Conservation (phyloP, 345 rosid species). For the Pugionium cornutum region DNA sequence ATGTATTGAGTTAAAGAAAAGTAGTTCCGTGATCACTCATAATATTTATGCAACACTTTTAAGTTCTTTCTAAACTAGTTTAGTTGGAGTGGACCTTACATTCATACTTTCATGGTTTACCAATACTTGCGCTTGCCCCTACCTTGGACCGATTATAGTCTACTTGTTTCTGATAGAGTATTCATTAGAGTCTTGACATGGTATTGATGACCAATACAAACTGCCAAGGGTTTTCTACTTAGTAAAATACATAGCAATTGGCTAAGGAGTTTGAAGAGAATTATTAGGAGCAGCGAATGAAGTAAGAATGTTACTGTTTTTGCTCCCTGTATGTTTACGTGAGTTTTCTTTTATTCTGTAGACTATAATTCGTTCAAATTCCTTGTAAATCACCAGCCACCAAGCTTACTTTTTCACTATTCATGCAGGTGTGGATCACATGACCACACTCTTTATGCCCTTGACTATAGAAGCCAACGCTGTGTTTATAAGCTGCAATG, state of each 20-base stretch:
- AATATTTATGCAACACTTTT: background rate
- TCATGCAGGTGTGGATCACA: conserved; percentile 91
- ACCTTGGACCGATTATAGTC: background rate
- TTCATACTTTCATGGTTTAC: conserved; percentile 7
- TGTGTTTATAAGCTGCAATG: conserved; percentile 73
- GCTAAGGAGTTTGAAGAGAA: conserved; percentile 10
- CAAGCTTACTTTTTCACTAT: conserved; percentile 21
- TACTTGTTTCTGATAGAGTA: background rate
- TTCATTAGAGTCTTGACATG: conserved; percentile 5
- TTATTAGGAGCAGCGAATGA: conserved; percentile 13
- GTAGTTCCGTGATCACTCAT: conserved; percentile 6
- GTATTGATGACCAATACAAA: conserved; percentile 2
- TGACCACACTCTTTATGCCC: conserved; percentile 83
- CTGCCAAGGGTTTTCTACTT: background rate
- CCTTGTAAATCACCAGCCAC: conserved; percentile 12
- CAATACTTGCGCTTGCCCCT: background rate
- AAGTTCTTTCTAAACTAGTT: background rate
- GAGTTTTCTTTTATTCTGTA: conserved; percentile 1
- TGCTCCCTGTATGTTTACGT: conserved; percentile 9
- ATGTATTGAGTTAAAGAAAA: background rate
- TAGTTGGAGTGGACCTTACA: conserved; percentile 1
- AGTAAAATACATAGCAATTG: background rate
- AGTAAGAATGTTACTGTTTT: conserved; percentile 4
- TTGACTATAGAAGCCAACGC: conserved; percentile 63
- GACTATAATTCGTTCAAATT: background rate